These are phyloP conservation scores for Apiospora phragmitis DNA, from an alignment of 2,329 filamentous ascomycete species.

Conservation along the genomic window DNA sequence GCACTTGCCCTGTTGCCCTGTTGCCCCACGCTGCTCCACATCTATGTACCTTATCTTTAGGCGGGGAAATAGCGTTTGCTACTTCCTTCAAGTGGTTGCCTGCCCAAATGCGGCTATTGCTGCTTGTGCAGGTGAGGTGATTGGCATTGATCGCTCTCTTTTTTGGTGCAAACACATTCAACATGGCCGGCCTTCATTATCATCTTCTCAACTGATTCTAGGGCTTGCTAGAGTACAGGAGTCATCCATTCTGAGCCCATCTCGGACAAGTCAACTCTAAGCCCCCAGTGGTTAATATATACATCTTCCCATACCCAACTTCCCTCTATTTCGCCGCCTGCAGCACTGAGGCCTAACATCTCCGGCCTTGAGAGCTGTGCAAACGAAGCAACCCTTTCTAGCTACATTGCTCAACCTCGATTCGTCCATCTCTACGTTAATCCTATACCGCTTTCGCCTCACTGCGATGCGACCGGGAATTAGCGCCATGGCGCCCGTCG, in stretches of 20 bases:
- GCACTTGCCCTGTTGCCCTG: too few species aligned
- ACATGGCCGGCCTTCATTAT: neutral
- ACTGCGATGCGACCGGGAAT: neutral
- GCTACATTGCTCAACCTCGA: neutral
- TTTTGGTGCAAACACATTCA: neutral
- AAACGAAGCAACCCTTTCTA: neutral
- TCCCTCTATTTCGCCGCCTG: neutral
- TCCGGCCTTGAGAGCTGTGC: neutral
- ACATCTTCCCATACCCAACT: neutral
- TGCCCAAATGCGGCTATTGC: neutral
- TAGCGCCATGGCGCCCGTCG: neutral
- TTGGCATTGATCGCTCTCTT: neutral
- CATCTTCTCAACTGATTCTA: neutral
- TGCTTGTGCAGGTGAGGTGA: neutral
- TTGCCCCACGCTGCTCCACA: neutral
- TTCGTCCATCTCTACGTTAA: neutral
- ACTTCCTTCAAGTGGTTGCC: neutral
- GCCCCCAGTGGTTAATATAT: neutral
- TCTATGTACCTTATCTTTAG: neutral
- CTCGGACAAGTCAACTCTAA: neutral
- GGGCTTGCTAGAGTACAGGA: neutral
- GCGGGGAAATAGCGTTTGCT: neutral
- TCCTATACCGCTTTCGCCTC: neutral
- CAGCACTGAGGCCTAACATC: neutral
- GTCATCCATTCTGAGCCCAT: neutral